A percentile compares a stretch with the other conserved stretches of the same genome.
Evolutionary conservation across 2,329 filamentous ascomycete species (phyloP).

Genomic region (Alternaria postmessia): DNA sequence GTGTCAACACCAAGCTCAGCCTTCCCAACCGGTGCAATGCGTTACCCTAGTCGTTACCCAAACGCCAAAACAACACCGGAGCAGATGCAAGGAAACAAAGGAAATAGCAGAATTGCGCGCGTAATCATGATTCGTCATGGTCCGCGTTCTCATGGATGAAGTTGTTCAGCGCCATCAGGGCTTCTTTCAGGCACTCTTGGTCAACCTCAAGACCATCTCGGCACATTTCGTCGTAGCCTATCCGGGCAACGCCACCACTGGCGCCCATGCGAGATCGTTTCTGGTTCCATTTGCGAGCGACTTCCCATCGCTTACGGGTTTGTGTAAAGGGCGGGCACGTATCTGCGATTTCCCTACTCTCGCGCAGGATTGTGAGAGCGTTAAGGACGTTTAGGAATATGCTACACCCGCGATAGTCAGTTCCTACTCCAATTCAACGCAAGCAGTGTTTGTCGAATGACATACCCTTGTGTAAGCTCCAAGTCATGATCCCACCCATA

Average conservation of each 20-base stretch:
- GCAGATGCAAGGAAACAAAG: constrained; percentile 4
- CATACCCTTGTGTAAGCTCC: constrained; percentile 47
- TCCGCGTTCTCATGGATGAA: constrained; percentile 50
- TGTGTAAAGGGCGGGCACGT: constrained; percentile 44
- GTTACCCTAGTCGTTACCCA: constrained; percentile 28
- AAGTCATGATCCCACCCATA: constrained; percentile 48
- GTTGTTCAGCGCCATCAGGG: constrained; percentile 48
- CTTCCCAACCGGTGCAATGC: constrained; percentile 31
- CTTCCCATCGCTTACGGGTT: constrained; percentile 44
- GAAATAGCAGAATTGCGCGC: constrained; percentile 14
- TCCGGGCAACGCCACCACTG: constrained; percentile 36
- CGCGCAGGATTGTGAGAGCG: constrained; percentile 43
- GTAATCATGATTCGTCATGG: constrained; percentile 31
- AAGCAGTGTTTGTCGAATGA: constrained; percentile 8
- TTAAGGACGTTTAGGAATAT: constrained; percentile 49
- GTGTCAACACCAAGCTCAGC: constrained; percentile 15
- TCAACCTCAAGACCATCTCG: constrained; percentile 45
- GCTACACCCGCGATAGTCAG: constrained; percentile 27
- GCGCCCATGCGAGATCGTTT: constrained; percentile 40
- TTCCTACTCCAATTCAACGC: background rate
- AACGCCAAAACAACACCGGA: constrained; percentile 32
- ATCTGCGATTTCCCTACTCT: constrained; percentile 41
- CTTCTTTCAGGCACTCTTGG: constrained; percentile 43
- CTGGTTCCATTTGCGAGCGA: constrained; percentile 40
- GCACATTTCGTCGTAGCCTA: constrained; percentile 44